Conservation (phyloP, 768 basidiomycete species). For the Peribolospora baueri region DNA sequence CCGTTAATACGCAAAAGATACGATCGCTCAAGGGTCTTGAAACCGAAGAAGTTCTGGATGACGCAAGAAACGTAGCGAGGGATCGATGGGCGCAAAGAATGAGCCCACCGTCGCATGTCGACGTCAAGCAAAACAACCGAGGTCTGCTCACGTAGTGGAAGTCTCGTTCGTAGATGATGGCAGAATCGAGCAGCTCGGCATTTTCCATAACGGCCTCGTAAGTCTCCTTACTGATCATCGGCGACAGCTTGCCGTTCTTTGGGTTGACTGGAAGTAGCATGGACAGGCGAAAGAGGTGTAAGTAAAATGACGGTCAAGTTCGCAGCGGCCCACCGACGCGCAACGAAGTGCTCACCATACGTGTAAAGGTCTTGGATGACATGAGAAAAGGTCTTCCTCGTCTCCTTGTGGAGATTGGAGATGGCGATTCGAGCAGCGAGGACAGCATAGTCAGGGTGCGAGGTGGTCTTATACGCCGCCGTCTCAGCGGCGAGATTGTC, state of each 20-base stretch:
- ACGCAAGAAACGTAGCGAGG: not conserved
- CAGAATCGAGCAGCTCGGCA: constrained; percentile 60
- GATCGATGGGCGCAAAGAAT: not conserved
- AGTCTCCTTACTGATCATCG: constrained; percentile 75
- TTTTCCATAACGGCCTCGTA: constrained; percentile 62
- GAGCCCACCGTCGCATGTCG: too few relatives aligned
- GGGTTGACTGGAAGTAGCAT: constrained; percentile 45
- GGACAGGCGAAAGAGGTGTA: not conserved
- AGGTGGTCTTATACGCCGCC: constrained; percentile 80
- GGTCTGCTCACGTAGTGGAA: constrained; percentile 59
- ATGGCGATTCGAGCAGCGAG: constrained; percentile 97
- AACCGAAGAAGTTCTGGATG: constrained; percentile 43
- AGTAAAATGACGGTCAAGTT: not conserved
- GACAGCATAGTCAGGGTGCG: constrained; percentile 57
- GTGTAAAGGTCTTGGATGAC: constrained; percentile 75
- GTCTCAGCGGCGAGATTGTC: constrained; percentile 36
- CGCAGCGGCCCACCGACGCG: not conserved
- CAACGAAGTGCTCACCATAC: constrained; percentile 38
- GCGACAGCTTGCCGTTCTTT: constrained; percentile 61
- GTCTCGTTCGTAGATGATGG: constrained; percentile 93
- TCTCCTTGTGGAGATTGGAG: constrained; percentile 96
- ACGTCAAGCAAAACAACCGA: not conserved
- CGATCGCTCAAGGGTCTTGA: constrained; percentile 95
- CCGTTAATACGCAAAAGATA: constrained; percentile 87
- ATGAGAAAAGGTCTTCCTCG: constrained; percentile 81